A percentile compares a stretch with the other conserved stretches of the same genome.
These are phyloP conservation scores for Aureobasidium zeae DNA, from an alignment of 2,329 filamentous ascomycete species.

Conservation along the genomic window DNA sequence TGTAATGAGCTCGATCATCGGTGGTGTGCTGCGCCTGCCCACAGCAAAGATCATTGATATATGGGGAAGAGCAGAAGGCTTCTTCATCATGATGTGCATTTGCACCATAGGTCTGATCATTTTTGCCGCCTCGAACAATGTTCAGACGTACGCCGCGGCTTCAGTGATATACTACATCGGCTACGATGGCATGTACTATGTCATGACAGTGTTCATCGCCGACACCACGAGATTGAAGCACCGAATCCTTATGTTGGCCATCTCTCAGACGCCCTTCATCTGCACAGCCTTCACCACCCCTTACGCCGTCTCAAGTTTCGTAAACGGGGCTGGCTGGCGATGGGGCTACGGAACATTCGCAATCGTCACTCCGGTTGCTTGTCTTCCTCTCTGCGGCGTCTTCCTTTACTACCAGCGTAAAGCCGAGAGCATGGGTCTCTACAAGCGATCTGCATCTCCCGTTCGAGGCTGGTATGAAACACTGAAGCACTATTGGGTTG, in stretches of 20 bases:
- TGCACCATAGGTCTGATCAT: slow-evolving; percentile 20
- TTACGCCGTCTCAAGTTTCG: slow-evolving; percentile 16
- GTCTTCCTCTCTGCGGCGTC: slow-evolving; percentile 22
- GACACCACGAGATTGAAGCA: slow-evolving; percentile 23
- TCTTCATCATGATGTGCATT: slow-evolving; percentile 17
- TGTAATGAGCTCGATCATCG: slow-evolving; percentile 20
- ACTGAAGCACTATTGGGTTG: slow-evolving; percentile 4
- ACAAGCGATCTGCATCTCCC: slow-evolving; percentile 8
- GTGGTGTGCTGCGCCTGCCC: slow-evolving; percentile 19
- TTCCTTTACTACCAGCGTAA: slow-evolving; percentile 24
- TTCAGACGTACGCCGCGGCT: slow-evolving; percentile 20
- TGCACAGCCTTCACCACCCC: slow-evolving; percentile 23
- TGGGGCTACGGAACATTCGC: slow-evolving; percentile 27
- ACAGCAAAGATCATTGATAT: slow-evolving; percentile 20
- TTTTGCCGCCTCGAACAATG: slow-evolving; percentile 18
- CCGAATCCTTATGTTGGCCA: slow-evolving; percentile 26
- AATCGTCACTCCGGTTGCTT: slow-evolving; percentile 25
- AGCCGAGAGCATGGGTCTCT: slow-evolving; percentile 24
- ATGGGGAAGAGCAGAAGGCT: slow-evolving; percentile 19
- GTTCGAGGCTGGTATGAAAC: not conserved
- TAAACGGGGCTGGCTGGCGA: slow-evolving; percentile 21
- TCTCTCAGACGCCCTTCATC: slow-evolving; percentile 28
- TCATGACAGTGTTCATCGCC: slow-evolving; percentile 20
- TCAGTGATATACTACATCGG: slow-evolving; percentile 22
- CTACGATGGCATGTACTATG: slow-evolving; percentile 17